Percentiles rank a stretch among this genome's conserved stretches.
Evolutionary conservation across 176 grass and related monocot species (phyloP).

Genomic region (Alloteropsis semialata): DNA sequence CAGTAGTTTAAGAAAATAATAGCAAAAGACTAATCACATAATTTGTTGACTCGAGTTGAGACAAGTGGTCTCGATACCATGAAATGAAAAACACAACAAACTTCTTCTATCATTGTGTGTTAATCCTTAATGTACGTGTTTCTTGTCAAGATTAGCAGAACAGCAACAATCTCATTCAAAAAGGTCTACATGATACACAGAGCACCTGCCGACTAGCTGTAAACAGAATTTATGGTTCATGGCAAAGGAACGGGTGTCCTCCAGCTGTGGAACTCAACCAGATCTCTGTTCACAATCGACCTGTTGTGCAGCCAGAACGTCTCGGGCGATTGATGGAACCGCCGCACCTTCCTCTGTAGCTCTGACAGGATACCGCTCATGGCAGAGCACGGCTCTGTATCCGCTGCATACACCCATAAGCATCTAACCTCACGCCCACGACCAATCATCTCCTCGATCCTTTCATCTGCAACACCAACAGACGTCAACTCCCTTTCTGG

Average conservation of each 20-base stretch:
- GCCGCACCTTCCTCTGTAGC: conserved; percentile 73
- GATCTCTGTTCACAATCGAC: conserved; percentile 74
- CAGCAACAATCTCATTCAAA: not conserved
- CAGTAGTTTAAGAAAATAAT: not conserved
- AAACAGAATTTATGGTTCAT: conserved; percentile 23
- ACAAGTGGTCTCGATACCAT: not conserved
- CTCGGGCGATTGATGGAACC: conserved; percentile 74
- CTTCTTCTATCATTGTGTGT: not conserved
- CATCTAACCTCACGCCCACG: conserved; percentile 66
- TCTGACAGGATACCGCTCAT: conserved; percentile 86
- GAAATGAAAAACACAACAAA: not conserved
- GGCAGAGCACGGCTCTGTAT: conserved; percentile 68
- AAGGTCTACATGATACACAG: not conserved
- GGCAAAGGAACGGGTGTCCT: conserved; percentile 71
- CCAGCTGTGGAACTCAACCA: conserved; percentile 70
- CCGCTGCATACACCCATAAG: conserved; percentile 73
- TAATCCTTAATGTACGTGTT: not conserved
- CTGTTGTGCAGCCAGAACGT: conserved; percentile 95
- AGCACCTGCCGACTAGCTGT: not conserved
- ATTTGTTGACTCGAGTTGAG: not conserved
- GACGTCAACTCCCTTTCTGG: not conserved
- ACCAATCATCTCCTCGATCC: conserved; percentile 66
- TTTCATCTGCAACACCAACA: conserved; percentile 56
- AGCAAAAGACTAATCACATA: not conserved
- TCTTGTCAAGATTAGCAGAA: not conserved